Percentiles rank a stretch among this genome's conserved stretches.
These are phyloP conservation scores for Boletus patriciae DNA, from an alignment of 768 basidiomycete genomes.

Conservation along the genomic window DNA sequence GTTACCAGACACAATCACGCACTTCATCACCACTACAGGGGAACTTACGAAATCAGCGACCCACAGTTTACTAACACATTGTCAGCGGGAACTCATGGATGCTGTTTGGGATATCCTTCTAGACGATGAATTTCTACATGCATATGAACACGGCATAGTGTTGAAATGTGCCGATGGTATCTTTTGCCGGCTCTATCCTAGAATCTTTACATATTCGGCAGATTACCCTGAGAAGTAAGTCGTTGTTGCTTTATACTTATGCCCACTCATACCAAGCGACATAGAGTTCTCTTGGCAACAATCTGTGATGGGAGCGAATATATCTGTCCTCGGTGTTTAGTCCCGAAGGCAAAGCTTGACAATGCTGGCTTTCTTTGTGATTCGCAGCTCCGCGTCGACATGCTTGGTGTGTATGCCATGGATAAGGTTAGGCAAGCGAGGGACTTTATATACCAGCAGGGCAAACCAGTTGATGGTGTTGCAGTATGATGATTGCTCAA, in stretches of 20 bases:
- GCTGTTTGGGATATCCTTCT: background rate
- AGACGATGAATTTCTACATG: background rate
- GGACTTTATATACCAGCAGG: background rate
- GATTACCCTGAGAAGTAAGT: no score
- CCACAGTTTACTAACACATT: background rate
- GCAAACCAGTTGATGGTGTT: background rate
- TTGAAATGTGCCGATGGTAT: background rate
- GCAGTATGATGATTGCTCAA: background rate
- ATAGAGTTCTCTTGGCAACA: conserved; percentile 9
- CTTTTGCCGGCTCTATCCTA: background rate
- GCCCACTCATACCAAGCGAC: conserved; percentile 16
- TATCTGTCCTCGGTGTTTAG: background rate
- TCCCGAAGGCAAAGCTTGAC: background rate
- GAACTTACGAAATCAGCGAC: background rate
- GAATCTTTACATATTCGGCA: background rate
- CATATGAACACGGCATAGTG: background rate
- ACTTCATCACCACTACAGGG: background rate
- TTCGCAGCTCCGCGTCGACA: background rate
- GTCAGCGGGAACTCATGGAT: background rate
- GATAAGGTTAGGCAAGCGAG: background rate
- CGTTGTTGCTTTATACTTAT: background rate
- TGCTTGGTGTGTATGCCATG: background rate
- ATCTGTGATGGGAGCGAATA: background rate
- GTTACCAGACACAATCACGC: background rate
- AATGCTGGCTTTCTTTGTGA: conserved; percentile 12